Evolutionary conservation across 257 asterid genomes (phyloP), one percentile per base, ranked within the genome.

Genomic region (Penstemon davidsonii): DNA sequence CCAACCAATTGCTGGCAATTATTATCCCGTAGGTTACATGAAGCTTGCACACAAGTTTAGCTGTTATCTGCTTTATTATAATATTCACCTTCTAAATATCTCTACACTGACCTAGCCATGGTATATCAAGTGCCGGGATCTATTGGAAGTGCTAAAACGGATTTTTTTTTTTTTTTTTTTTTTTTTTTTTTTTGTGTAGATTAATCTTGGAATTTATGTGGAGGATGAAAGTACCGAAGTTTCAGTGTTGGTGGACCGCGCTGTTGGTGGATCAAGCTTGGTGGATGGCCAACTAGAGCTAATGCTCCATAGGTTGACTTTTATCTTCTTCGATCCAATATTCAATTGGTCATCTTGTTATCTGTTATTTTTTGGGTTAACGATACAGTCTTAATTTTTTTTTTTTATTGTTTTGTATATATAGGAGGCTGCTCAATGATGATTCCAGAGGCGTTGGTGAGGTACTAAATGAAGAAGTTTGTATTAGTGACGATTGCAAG

Each of bases 361-460:
- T 15, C 51, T 61, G 51, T 53, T 49, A 49, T 15, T 6, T 9
- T 62, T 3, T 57, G 55, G 6, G 42, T 68, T 70, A 47, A 51
- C 65, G 38, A 42, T 53, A 6, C n/a, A 54, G 57, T 61, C 62
- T 50, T 65, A 18, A 46, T 44, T 47, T 18, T 62, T 15, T 15
- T 72, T 43, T 60, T 38, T 33, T 62, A 42, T 41, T 42, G 60
- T 58, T 25, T 25, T 25, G 33, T 25, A 25, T 25, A 25, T 25
- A 40, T 72, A 88, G 96, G 87, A 81, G 96, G 80, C 80, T 88
- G 66, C 74, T 88, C 71, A 78, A 84, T 71, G 96, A 88, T 60
- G 96, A 88, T 75, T 75, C 87, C 68, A 84, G 96, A 79, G 96
- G 96, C 62, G 96, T 88, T 73, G 96, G 96, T 33, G 96, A 88